Evolutionary conservation across 202 grass and related monocot genomes (phyloP), one percentile per base, ranked within the genome.

Genomic region (Digitaria exilis): DNA sequence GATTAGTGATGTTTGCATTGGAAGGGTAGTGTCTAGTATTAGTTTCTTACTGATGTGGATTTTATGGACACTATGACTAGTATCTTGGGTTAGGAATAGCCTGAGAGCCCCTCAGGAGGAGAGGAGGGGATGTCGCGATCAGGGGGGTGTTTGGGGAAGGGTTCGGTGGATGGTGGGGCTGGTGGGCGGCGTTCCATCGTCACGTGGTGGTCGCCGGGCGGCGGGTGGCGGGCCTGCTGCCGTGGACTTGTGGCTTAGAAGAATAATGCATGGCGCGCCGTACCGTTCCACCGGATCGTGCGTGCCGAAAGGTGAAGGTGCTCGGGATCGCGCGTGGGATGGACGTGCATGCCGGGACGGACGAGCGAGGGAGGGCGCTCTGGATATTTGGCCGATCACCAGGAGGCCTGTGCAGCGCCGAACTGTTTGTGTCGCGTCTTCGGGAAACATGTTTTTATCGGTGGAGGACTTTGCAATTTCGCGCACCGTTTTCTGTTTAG

Each of bases 221-320:
- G 84, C 79, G 72, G 72, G 84, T 86, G 88, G 83, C 73, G 83
- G 82, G 78, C 49, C 18, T 62, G 74, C 71, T 68, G 79, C 9
- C 75, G 84, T 90, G 60, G 84, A 86, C 83, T 82, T 79, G 10
- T 21, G 37, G 22, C 0, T 3, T 35, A 2, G 6, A 18, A 4
- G 10, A 14, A 26, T 30, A 61, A 7, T 43, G 61, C 73, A 79
- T 44, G 28, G 26, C 35, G 44, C 45, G 45, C 45, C 11, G 66
- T 24, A 44, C 31, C 19, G 83, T 30, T 85, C 55, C 65, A n/a
- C n/a, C 69, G 65, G 78, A 82, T 86, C 31, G 61, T 86, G 88
- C 83, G 88, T 79, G 84, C 88, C 84, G 84, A 90, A 90, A 89
- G 83, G n/a, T 58, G 21, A 57, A 22, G 80, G 41, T 11, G 19